Conservation (phyloP, 139 green algal species). For the Coelastrella sp. region DNA sequence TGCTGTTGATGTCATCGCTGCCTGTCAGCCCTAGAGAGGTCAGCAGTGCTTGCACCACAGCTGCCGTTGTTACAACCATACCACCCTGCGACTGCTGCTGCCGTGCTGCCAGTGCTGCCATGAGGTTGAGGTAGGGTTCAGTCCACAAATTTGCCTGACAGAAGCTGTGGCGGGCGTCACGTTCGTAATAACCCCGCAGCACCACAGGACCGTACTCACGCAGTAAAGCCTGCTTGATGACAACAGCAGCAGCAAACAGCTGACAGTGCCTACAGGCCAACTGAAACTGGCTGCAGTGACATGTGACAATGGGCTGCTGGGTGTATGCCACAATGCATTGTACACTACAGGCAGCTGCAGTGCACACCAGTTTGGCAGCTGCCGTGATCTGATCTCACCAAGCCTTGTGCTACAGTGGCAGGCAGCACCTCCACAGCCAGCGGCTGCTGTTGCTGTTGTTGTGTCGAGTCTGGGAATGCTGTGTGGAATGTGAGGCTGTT, state of each 20-base stretch:
- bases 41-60: conserved; percentile 35
- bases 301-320: too few species aligned
- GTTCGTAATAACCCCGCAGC: conserved; percentile 81
- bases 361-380: background rate
- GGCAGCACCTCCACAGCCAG: background rate
- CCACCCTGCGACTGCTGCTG: conserved; percentile 35
- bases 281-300: background rate
- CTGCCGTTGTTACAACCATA: background rate
- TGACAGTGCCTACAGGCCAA: background rate
- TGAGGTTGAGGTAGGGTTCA: conserved; percentile 74
- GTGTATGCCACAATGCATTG: too few species aligned
- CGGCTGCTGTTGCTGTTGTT: conserved; percentile 1
- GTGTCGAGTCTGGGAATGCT: conserved; percentile 51
- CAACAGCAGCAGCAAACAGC: background rate
- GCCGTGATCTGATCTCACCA: background rate
- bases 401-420: background rate
- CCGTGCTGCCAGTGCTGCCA: conserved; percentile 16
- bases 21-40: background rate
- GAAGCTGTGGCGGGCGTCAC: conserved; percentile 79
- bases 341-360: background rate
- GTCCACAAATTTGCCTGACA: conserved; percentile 87
- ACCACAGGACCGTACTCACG: conserved; percentile 61
- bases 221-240: conserved; percentile 45
- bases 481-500: conserved; percentile 88
- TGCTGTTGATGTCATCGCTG: background rate